Base-by-base conservation (phyloP, 2,329 filamentous ascomycete genomes). In the Metarhizium brunneum region DNA sequence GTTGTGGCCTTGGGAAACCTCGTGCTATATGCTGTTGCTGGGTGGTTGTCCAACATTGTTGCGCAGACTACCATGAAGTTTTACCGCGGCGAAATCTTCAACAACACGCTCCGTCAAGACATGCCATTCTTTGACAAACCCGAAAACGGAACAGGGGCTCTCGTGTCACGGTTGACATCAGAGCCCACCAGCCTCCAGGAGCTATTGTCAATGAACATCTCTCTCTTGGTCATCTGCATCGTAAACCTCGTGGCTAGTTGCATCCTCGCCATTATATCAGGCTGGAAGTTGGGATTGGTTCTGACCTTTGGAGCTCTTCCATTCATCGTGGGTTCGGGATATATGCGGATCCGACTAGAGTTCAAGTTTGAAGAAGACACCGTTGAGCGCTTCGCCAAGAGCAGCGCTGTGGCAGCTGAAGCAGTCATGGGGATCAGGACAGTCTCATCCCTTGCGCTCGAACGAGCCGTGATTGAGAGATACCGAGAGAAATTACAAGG, bases 101-200 rank as follows among this genome's bases (percentile, higher is more conserved):
- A 74, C 50, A 78, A 76, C 51, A 76, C 80, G 1, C 69, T 84
- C 6, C 71, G 75, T 20, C 80, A 84, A 61, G 77, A 82, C 57
- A 78, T 84, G 65, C 59, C 69, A 11, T 76, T 76, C 61, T 76
- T 75, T 57, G 73, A 76, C 59, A 57, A 66, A 8, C 64, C 68
- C 0, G 63, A 66, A 5, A 70, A 74, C 42, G 66, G 65, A 47
- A 71, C 72, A 2, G 73, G 73, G 0, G 66, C 72, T 0, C 65
- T 76, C 2, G 71, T 71, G 0, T 69, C 70, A 0, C 63, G 70
- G 11, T 58, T 75, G 0, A 66, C 70, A 2, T 63, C 68, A 0
- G 71, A 74, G 56, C 72, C 74, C 1, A 73, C 77, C 4, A 77
- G 73, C 7, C 67, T 81, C 2, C 73, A 79, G 52, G 78, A 81